Evolutionary conservation across 2,329 filamentous ascomycete species (phyloP).

Genomic region (Paraphaeosphaeria minitans): DNA sequence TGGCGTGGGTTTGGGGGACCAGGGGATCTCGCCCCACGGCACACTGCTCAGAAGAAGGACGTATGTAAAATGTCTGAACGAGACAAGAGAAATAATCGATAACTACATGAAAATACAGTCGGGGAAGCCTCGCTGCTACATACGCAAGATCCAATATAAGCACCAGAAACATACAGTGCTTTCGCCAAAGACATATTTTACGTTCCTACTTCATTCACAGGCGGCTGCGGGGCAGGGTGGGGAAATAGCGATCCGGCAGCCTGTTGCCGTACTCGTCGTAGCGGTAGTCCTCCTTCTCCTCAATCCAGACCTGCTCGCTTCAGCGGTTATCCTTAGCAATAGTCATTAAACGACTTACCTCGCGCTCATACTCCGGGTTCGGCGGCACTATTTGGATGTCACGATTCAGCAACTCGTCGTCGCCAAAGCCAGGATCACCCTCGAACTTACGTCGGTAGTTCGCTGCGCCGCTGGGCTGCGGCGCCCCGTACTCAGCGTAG

Average conservation of each 20-base stretch:
- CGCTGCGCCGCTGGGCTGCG: slow-evolving; percentile 35
- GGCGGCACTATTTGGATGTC: slow-evolving; percentile 42
- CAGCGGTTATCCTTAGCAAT: not conserved
- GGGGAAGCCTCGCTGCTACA: not conserved
- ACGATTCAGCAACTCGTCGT: slow-evolving; percentile 43
- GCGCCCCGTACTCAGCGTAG: slow-evolving; percentile 40
- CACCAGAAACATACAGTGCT: not conserved
- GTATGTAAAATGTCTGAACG: not conserved
- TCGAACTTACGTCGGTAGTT: slow-evolving; percentile 40
- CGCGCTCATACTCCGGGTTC: slow-evolving; percentile 36
- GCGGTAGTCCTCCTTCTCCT: slow-evolving; percentile 44
- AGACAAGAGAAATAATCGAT: not conserved
- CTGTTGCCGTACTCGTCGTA: slow-evolving; percentile 44
- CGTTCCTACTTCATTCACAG: slow-evolving; percentile 25
- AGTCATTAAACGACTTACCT: slow-evolving; percentile 28
- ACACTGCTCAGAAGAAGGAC: not conserved
- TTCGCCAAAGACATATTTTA: not conserved
- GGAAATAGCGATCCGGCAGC: slow-evolving; percentile 37
- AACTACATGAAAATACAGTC: not conserved
- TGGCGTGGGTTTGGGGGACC: too few species aligned
- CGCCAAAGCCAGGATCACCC: slow-evolving; percentile 45
- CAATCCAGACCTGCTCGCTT: slow-evolving; percentile 40
- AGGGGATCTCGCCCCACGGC: not conserved
- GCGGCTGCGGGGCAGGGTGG: slow-evolving; percentile 32
- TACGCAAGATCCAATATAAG: slow-evolving; percentile 3